Percentiles rank a stretch among this genome's conserved stretches.
These are phyloP conservation scores for Avena sativa DNA, from an alignment of 176 grass and related monocot species.

Conservation along the genomic window DNA sequence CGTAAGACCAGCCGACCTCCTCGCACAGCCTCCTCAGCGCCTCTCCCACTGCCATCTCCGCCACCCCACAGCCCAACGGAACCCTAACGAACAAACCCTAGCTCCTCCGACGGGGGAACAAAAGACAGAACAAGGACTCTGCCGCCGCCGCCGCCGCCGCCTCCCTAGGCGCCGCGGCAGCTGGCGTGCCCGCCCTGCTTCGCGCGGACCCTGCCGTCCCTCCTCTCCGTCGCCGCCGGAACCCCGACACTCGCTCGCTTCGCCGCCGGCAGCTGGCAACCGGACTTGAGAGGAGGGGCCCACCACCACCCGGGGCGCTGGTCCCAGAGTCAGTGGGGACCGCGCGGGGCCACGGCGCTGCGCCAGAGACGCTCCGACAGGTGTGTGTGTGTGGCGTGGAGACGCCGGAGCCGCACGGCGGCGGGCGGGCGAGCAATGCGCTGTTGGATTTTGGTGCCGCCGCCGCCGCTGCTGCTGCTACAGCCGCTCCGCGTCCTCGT, in stretches of 20 bases:
- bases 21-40: slow-evolving; percentile 82
- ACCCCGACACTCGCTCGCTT: slow-evolving; percentile 11
- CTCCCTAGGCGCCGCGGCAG: slow-evolving; percentile 67
- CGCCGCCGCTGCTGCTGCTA: not conserved
- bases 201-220: slow-evolving; percentile 50
- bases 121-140: slow-evolving; percentile 7
- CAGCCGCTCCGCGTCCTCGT: slow-evolving; percentile 21
- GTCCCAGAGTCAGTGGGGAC: slow-evolving; percentile 3
- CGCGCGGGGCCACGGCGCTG: not conserved
- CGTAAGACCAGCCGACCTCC: slow-evolving; percentile 93
- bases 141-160: not conserved
- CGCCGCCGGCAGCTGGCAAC: slow-evolving; percentile 57
- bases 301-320: slow-evolving; percentile 5
- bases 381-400: not conserved
- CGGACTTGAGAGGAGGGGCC: slow-evolving; percentile 56
- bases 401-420: slow-evolving; percentile 30
- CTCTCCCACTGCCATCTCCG: slow-evolving; percentile 71
- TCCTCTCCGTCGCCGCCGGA: slow-evolving; percentile 33
- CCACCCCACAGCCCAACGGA: slow-evolving; percentile 14
- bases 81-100: slow-evolving; percentile 48
- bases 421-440: slow-evolving; percentile 25
- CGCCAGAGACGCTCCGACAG: slow-evolving; percentile 17
- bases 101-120: slow-evolving; percentile 6
- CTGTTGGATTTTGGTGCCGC: not conserved
- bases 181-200: slow-evolving; percentile 73